Base-by-base conservation (phyloP, 2,329 filamentous ascomycete genomes). In the Stemphylium vesicarium region DNA sequence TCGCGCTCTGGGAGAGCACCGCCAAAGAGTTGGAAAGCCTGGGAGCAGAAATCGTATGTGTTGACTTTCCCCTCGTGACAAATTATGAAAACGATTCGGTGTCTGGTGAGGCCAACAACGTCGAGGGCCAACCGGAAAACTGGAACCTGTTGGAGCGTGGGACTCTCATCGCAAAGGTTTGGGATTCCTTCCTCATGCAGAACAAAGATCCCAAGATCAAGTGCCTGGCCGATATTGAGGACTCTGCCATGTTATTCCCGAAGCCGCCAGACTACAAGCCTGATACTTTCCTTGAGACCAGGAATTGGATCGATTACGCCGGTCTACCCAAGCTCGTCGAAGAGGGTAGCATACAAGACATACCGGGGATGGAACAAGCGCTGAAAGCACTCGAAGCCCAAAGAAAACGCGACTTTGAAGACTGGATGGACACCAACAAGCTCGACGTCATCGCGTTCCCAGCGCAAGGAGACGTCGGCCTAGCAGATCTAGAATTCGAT, bases 361-460 rank as follows among this genome's bases (percentile, higher is more conserved):
- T 81, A 0, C 68, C 77, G 0, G 77, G 78, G 0, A 68, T 84
- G n/a, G 62, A 65, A 6, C 59, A 74, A 18, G 81, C 80, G 0
- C 60, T 85, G 0, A 64, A 72, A 16, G 76, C 77, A 0, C 74
- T 85, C 0, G 82, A 85, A 68, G 72, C 68, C 1, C 77, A 79
- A 55, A 78, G 82, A 3, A 81, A 81, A 56, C 69, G 72, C 11
- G 78, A 81, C n/a, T 64, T 82, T 0, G 82, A 85, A 45, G 76
- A 80, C 33, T 85, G 80, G 79, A 77, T 85, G 70, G 73, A 77
- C n/a, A 38, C 42, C 0, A 56, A 75, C 3, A 63, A 63, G 0
- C 70, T 82, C 11, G 80, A 84, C 56, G 69, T 75, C 4, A 72
- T 84, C 1, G 80, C 78, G 0, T 83, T 82, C 49, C 83, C 83